Evolutionary conservation across 2,329 filamentous ascomycete genomes (phyloP), one percentile per base, ranked within the genome.

Genomic region (Xylaria arbuscula): DNA sequence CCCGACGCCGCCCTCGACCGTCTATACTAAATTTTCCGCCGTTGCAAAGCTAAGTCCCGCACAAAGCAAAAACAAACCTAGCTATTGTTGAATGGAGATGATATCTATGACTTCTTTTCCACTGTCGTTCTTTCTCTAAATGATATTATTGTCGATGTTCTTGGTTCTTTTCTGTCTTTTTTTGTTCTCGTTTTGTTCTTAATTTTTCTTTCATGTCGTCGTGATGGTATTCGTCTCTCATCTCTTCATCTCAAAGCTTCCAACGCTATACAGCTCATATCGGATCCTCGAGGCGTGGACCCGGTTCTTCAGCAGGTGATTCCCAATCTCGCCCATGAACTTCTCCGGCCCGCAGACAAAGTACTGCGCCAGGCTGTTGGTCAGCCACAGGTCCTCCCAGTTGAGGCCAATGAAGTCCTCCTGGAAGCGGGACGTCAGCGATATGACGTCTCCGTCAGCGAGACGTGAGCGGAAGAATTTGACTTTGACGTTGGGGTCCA

Each of bases 301-400:
- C 0, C 73, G 72, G 24, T 72, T 45, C n/a, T 63, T 73, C 38
- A 64, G 56, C 47, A 77, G 53, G 53, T 74, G 74, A 10, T 53
- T 62, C 1, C 74, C 70, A 9, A 86, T 84, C 73, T 87, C 84
- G 2, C 81, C 71, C 85, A 87, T 87, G 71, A 88, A 87, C 68
- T 82, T 80, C 76, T 87, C 84, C 0, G 86, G 85, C 0, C 86
- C 86, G 68, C 85, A 88, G 58, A 88, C 81, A 71, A 80, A 87
- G 73, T 87, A 88, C 76, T 87, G 84, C 3, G 86, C 80, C 13
- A 81, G 79, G 42, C 79, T 76, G 70, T 85, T 81, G 62, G 75
- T 70, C 2, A 88, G 78, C 71, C 81, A 83, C 38, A 88, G 77
- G 68, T 86, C 81, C 3, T 82, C 80, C 13, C 77, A 75, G 24